Evolutionary conservation across 192 early-diverging fungal species (phyloP).

Genomic region (Backusella tarrabulga): DNA sequence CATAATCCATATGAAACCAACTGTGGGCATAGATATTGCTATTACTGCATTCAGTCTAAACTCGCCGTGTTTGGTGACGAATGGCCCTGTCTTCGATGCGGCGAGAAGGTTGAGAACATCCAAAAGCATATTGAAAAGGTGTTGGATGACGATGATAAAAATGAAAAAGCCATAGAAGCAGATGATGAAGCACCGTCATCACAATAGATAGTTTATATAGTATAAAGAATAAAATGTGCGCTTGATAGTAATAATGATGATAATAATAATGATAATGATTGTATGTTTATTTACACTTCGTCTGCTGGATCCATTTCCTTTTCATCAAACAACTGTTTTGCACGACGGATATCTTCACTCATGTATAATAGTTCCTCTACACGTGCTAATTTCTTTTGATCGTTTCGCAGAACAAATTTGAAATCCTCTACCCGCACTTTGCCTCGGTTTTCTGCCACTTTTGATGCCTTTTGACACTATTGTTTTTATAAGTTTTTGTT

Average conservation of each 20-base stretch:
- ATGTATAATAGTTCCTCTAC: conserved; percentile 80
- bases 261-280: background rate
- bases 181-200: background rate
- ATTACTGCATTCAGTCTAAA: conserved; percentile 83
- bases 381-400: conserved; percentile 81
- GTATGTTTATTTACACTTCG: conserved; percentile 8
- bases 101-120: conserved; percentile 60
- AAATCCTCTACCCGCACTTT: conserved; percentile 76
- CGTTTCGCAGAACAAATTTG: conserved; percentile 70
- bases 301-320: conserved; percentile 42
- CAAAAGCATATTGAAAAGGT: conserved; percentile 40
- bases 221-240: background rate
- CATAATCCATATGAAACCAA: conserved; percentile 77
- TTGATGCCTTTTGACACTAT: conserved; percentile 57
- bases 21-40: conserved; percentile 89
- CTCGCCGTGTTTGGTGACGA: conserved; percentile 69
- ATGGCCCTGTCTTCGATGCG: conserved; percentile 80
- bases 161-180: background rate
- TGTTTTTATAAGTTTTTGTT: background rate
- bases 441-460: conserved; percentile 45
- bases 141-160: conserved; percentile 33
- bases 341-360: conserved; percentile 73
- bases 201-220: background rate
- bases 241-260: background rate
- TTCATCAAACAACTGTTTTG: conserved; percentile 57